Conservation (phyloP, 164 flowering plant genomes). For the Amborella trichopoda region DNA sequence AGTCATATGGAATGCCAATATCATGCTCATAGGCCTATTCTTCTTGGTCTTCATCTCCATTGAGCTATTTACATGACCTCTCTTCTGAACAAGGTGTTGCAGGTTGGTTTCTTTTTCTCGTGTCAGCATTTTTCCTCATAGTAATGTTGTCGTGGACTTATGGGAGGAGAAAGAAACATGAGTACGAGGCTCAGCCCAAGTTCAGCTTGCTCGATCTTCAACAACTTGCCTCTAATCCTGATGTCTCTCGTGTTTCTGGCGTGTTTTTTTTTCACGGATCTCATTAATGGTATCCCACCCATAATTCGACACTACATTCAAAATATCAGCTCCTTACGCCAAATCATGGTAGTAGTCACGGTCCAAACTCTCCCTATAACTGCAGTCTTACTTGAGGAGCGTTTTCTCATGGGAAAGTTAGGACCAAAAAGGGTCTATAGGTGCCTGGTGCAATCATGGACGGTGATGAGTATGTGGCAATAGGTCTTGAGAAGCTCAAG, state of each 20-base stretch:
- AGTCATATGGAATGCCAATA: conserved; percentile 12
- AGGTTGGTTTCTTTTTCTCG: conserved; percentile 18
- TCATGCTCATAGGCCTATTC: conserved; percentile 6
- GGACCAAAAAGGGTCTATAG: conserved; percentile 11
- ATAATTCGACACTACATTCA: conserved; percentile 14
- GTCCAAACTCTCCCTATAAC: conserved; percentile 7
- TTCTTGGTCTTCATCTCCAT: conserved; percentile 6
- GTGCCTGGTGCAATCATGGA: conserved; percentile 15
- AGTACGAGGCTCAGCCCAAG: conserved; percentile 11
- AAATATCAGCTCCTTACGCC: conserved; percentile 2
- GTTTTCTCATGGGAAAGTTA: conserved; percentile 8
- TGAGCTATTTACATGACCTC: conserved; percentile 18
- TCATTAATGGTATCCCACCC: conserved; percentile 17
- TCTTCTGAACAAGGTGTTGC: conserved; percentile 14
- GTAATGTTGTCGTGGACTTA: conserved; percentile 14
- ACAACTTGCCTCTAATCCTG: conserved; percentile 4
- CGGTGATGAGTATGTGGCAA: conserved; percentile 10
- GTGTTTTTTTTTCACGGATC: conserved; percentile 17
- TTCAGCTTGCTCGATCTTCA: conserved; percentile 6
- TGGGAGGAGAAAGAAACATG: conserved; percentile 14
- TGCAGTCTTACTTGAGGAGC: conserved; percentile 10
- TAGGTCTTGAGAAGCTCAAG: conserved; percentile 5
- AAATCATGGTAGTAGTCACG: conserved; percentile 6
- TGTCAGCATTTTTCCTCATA: conserved; percentile 9
- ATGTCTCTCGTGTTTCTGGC: conserved; percentile 8